A percentile compares a stretch with the other conserved stretches of the same genome.
These are phyloP conservation scores for Phlebopus sp. DNA, from an alignment of 1,284 basidiomycete species.

Conservation along the genomic window DNA sequence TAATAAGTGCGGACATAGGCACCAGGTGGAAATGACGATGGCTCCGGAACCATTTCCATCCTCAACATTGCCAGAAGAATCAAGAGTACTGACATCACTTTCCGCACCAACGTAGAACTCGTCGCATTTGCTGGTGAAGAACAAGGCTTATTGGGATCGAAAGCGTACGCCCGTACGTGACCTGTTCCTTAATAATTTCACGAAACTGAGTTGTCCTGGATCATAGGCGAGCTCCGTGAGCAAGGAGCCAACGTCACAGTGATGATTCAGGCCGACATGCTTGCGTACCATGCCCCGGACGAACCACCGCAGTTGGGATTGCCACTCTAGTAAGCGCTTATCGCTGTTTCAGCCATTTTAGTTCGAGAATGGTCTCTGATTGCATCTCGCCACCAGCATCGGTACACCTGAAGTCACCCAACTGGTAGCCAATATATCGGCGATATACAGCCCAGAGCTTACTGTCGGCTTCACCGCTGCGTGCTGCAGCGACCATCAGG, in stretches of 20 bases:
- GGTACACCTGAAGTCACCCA: constrained; percentile 74
- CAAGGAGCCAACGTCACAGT: constrained; percentile 66
- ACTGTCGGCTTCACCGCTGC: constrained; percentile 72
- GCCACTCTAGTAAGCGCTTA: constrained; percentile 48
- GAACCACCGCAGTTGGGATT: constrained; percentile 82
- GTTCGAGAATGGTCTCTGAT: background rate
- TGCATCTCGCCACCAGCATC: constrained; percentile 47
- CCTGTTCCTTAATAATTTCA: background rate
- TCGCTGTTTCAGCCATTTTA: background rate
- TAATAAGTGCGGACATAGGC: constrained; percentile 22
- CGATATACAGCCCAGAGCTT: constrained; percentile 79
- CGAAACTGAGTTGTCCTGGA: background rate
- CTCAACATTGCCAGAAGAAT: constrained; percentile 77
- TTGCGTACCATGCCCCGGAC: constrained; percentile 69
- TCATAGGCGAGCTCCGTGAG: constrained; percentile 51
- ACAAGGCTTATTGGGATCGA: constrained; percentile 66
- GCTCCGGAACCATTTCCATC: constrained; percentile 71
- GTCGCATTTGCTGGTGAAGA: constrained; percentile 73
- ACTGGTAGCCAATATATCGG: constrained; percentile 70
- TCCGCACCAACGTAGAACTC: constrained; percentile 67
- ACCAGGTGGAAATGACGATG: constrained; percentile 72
- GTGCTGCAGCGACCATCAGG: constrained; percentile 88
- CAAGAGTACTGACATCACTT: constrained; percentile 54
- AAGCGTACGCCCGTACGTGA: constrained; percentile 61
- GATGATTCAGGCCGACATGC: constrained; percentile 89